A percentile compares a stretch with the other conserved stretches of the same genome.
These are phyloP conservation scores for Verticillium albo-atrum DNA, from an alignment of 2,329 filamentous ascomycete species.

Conservation along the genomic window DNA sequence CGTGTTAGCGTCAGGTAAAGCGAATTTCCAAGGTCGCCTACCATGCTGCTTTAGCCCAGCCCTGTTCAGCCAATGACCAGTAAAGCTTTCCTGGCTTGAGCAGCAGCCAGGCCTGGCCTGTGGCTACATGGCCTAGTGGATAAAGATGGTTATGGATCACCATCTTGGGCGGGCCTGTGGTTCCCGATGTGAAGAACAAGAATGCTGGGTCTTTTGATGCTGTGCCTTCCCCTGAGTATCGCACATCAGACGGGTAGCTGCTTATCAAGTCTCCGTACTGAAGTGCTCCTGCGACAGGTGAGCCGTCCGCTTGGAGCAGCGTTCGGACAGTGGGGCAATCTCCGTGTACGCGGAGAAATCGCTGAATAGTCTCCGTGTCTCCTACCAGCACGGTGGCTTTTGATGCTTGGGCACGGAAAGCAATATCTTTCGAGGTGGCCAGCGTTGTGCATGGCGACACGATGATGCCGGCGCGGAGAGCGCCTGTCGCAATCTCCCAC, in stretches of 20 bases:
- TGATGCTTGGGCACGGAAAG: background rate
- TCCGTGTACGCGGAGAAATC: background rate
- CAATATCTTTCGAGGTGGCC: background rate
- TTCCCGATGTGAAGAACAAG: background rate
- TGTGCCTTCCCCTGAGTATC: background rate
- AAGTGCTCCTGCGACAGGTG: background rate
- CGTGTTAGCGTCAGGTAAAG: background rate
- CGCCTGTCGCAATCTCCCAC: conserved; percentile 1
- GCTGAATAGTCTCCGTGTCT: background rate
- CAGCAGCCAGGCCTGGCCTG: background rate
- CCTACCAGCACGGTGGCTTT: background rate
- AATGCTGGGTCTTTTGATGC: background rate
- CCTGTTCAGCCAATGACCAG: conserved; percentile 1
- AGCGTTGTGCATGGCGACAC: background rate
- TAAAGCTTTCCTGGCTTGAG: background rate
- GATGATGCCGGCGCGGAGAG: background rate
- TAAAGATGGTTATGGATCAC: background rate
- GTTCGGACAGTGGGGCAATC: background rate
- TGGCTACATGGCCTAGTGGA: background rate
- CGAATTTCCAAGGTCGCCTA: background rate
- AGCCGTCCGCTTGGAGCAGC: background rate
- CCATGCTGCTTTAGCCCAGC: conserved; percentile 1
- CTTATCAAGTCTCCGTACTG: background rate
- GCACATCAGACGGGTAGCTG: background rate
- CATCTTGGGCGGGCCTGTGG: background rate